Conservation (phyloP, 768 basidiomycete genomes). For the Russula virescens region DNA sequence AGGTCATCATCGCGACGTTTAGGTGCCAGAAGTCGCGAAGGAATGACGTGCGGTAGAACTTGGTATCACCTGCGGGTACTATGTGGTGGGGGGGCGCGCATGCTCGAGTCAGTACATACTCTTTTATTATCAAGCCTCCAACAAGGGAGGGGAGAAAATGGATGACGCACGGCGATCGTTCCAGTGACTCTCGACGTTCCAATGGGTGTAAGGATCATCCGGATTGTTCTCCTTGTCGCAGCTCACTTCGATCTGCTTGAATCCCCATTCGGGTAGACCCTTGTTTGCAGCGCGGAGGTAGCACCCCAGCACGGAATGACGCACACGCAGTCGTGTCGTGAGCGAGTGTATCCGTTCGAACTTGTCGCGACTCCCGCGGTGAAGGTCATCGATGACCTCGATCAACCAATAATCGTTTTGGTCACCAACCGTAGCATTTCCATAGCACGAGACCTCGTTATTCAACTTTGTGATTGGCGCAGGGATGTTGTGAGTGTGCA, state of each 20-base stretch:
- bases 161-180: slow-evolving; percentile 81
- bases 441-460: slow-evolving; percentile 92
- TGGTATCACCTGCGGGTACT: slow-evolving; percentile 72
- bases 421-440: slow-evolving; percentile 86
- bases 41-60: slow-evolving; percentile 87
- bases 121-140: not conserved
- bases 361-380: slow-evolving; percentile 49
- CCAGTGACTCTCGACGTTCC: slow-evolving; percentile 99
- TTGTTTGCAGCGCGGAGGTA: slow-evolving; percentile 88
- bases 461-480: slow-evolving; percentile 88
- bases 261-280: slow-evolving; percentile 94
- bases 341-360: slow-evolving; percentile 77
- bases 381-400: slow-evolving; percentile 89
- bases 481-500: slow-evolving; percentile 85
- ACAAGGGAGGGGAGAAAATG: slow-evolving; percentile 2
- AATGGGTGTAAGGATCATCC: slow-evolving; percentile 79
- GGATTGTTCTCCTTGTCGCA: slow-evolving; percentile 87
- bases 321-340: slow-evolving; percentile 84
- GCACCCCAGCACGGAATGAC: slow-evolving; percentile 71
- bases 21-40: slow-evolving; percentile 97
- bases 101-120: not conserved
- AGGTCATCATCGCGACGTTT: slow-evolving; percentile 99
- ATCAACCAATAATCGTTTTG: slow-evolving; percentile 86
- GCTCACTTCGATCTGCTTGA: slow-evolving; percentile 96
- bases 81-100: slow-evolving; percentile 36